Percentiles rank a stretch among this genome's conserved stretches.
These are phyloP conservation scores for Forsythia suspensa DNA, from an alignment of 257 asterid genomes.

Conservation along the genomic window DNA sequence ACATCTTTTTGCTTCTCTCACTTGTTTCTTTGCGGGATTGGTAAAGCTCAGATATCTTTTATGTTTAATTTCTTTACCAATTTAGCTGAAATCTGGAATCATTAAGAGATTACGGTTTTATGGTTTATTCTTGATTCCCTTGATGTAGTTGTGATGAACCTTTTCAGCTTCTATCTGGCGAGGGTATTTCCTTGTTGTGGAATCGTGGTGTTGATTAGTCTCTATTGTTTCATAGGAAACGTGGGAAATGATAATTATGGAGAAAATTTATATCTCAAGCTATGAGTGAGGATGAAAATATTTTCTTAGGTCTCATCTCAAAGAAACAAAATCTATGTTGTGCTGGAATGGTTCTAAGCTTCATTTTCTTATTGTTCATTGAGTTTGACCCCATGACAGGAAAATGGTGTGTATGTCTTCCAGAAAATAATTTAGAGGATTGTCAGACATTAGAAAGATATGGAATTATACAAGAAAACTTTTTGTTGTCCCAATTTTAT, in stretches of 20 bases:
- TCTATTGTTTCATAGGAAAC: background rate
- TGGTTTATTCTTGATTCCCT: background rate
- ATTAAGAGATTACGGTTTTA: background rate
- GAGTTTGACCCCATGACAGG: background rate
- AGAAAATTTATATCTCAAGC: background rate
- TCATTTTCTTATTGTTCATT: background rate
- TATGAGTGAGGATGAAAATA: background rate
- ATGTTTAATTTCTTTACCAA: background rate
- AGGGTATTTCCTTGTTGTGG: background rate
- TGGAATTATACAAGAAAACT: background rate
- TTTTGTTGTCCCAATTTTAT: background rate
- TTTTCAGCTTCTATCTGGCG: background rate
- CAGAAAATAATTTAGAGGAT: background rate
- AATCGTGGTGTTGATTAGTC: background rate
- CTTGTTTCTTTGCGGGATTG: background rate
- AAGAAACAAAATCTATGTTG: background rate
- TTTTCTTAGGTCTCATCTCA: background rate
- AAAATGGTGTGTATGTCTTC: background rate
- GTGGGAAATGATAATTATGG: background rate
- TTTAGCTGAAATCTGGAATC: background rate
- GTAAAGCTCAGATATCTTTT: background rate
- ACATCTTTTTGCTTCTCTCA: background rate
- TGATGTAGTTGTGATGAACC: background rate
- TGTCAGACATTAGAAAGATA: background rate
- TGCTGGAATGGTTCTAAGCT: background rate